These are phyloP conservation scores for Aureobasidium sp. DNA, from an alignment of 2,329 filamentous ascomycete genomes.

Conservation along the genomic window DNA sequence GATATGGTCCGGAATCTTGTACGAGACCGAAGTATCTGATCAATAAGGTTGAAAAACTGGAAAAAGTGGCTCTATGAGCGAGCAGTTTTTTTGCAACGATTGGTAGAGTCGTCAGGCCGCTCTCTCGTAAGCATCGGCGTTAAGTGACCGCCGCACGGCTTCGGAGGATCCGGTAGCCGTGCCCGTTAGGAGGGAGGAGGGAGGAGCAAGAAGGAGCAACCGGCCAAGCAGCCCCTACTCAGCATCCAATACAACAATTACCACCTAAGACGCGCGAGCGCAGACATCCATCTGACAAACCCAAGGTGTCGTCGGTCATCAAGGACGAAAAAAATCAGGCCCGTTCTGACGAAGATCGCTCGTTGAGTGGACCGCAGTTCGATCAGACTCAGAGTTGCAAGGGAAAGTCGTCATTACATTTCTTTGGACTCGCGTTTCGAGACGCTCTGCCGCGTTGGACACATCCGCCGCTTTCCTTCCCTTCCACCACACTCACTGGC, in stretches of 20 bases:
- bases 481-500: neutral
- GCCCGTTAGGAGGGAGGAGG: neutral
- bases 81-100: neutral
- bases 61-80: neutral
- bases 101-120: neutral
- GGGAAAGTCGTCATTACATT: slow-evolving; percentile 4
- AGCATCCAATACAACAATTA: neutral
- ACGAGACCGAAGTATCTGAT: neutral
- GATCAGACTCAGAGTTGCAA: neutral
- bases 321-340: neutral
- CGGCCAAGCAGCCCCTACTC: neutral
- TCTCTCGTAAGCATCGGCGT: slow-evolving; percentile 1
- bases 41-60: neutral
- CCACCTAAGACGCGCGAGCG: neutral
- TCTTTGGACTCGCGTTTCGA: neutral
- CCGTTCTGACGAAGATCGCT: neutral
- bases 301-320: neutral
- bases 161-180: neutral
- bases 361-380: neutral
- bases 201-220: neutral
- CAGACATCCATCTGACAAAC: neutral
- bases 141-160: neutral
- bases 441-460: neutral
- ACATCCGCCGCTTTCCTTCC: neutral
- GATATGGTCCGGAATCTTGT: neutral